These are phyloP conservation scores for Suillus tomentosus DNA, from an alignment of 768 basidiomycete genomes.

Conservation along the genomic window DNA sequence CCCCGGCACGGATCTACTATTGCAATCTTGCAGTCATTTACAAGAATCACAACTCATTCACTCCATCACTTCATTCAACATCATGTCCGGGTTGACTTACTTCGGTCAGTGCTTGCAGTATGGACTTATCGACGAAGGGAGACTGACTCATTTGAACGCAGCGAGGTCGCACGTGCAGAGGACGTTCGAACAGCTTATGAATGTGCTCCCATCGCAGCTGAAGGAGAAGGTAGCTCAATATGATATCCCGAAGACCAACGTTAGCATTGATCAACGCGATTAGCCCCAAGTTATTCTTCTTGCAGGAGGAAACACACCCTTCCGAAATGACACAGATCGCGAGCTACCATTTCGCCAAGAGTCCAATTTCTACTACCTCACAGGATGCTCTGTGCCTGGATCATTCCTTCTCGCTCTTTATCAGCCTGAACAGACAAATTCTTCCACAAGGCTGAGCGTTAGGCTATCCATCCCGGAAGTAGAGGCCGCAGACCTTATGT, in stretches of 20 bases:
- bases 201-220: neutral
- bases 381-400: slow-evolving; percentile 75
- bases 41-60: neutral
- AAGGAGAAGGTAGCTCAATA: slow-evolving; percentile 6
- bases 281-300: slow-evolving; percentile 74
- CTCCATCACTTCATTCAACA: neutral
- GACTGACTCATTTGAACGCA: neutral
- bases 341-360: slow-evolving; percentile 75
- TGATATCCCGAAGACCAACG: neutral
- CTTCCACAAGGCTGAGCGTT: slow-evolving; percentile 44
- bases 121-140: neutral
- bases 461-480: slow-evolving; percentile 81
- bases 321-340: slow-evolving; percentile 83
- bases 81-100: neutral
- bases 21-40: neutral
- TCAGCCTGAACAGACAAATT: slow-evolving; percentile 46
- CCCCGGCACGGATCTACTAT: no score
- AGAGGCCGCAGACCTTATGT: slow-evolving; percentile 76
- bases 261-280: neutral
- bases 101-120: neutral
- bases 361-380: slow-evolving; percentile 87
- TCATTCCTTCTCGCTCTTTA: slow-evolving; percentile 67
- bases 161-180: slow-evolving; percentile 1
- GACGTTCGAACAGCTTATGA: slow-evolving; percentile 7
- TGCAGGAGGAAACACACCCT: slow-evolving; percentile 62